These are phyloP conservation scores for Loxodes magnus DNA, from an alignment of 73 alveolate species.

Conservation along the genomic window DNA sequence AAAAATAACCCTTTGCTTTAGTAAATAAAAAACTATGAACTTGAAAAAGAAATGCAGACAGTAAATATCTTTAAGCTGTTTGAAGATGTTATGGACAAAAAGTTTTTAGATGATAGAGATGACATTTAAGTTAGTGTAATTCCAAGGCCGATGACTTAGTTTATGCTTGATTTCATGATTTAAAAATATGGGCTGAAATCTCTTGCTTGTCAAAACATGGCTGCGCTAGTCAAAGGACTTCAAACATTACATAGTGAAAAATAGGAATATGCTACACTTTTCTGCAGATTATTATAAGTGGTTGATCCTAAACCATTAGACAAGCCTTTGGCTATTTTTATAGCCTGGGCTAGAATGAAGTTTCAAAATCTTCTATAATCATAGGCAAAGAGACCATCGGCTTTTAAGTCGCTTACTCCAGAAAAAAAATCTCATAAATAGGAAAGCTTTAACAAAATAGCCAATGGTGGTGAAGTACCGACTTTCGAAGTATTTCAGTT, in stretches of 20 bases:
- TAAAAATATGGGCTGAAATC: constrained; percentile 3
- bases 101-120: constrained; percentile 3
- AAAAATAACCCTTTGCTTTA: too few relatives aligned
- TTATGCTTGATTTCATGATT: not conserved
- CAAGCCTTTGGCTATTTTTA: constrained; percentile 3
- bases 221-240: not conserved
- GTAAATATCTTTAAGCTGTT: not conserved
- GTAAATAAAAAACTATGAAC: too few relatives aligned
- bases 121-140: not conserved
- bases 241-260: not conserved
- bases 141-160: constrained; percentile 3
- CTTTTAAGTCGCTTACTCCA: not conserved
- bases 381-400: not conserved
- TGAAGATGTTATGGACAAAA: constrained; percentile 13
- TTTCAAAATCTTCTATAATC: not conserved
- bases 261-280: not conserved
- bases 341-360: constrained; percentile 5
- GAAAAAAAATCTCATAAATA: too few relatives aligned
- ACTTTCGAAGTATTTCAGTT: constrained; percentile 2
- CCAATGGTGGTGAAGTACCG: not conserved
- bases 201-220: not conserved
- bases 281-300: constrained; percentile 1
- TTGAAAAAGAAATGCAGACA: constrained; percentile 2
- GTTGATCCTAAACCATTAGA: constrained; percentile 6
- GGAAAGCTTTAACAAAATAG: not conserved